phyloP scores from a whole-genome alignment of 306 rosid genomes.

The Citrullus colocynthis region DNA sequence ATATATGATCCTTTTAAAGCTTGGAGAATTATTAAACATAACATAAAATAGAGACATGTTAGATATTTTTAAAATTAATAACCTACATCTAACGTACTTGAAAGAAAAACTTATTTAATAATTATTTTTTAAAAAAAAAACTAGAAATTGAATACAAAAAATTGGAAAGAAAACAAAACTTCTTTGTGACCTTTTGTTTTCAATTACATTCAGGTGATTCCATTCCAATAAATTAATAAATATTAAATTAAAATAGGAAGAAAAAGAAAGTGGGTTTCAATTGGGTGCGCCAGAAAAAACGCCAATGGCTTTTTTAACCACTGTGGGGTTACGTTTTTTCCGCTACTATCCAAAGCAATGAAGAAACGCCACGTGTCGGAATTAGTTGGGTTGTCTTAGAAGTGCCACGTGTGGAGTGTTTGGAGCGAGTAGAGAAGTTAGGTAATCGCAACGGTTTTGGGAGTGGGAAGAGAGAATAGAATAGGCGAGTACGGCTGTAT shows the following conservation, averaged over 20 bases:
- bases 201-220: background rate
- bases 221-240: background rate
- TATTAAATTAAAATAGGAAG: too few species aligned
- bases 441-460: background rate
- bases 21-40: too few species aligned
- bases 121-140: too few species aligned
- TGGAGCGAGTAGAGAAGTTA: background rate
- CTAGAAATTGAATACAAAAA: too few species aligned
- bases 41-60: too few species aligned
- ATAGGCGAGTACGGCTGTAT: background rate
- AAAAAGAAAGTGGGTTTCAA: background rate
- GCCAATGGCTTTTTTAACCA: background rate
- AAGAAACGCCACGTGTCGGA: background rate
- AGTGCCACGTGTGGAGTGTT: background rate
- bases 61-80: too few species aligned
- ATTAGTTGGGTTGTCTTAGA: background rate
- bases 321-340: background rate
- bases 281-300: background rate
- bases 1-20: too few species aligned
- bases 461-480: background rate
- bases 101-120: too few species aligned
- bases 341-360: background rate
- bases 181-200: background rate
- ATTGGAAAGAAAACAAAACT: too few species aligned
- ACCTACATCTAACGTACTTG: too few species aligned